phyloP scores from a whole-genome alignment of 1,284 basidiomycete species.

The Ganoderma lucidum region DNA sequence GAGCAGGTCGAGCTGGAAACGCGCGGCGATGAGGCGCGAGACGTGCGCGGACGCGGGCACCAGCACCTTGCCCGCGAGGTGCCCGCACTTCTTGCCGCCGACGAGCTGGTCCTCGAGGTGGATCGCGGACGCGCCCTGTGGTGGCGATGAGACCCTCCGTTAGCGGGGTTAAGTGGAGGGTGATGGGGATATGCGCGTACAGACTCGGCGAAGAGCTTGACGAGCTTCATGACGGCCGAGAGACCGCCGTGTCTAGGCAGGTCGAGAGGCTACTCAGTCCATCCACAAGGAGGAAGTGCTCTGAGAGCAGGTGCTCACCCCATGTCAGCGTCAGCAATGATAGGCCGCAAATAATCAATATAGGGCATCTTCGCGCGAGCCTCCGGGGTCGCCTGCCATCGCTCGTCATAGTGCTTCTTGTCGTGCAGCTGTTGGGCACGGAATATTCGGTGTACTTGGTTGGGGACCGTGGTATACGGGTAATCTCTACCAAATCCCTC shows the following conservation, averaged over 20 bases:
- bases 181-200: constrained; percentile 46
- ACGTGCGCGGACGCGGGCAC: constrained; percentile 90
- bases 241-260: constrained; percentile 83
- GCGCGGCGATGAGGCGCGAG: constrained; percentile 82
- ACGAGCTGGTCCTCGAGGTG: constrained; percentile 94
- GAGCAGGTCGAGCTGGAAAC: constrained; percentile 90
- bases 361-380: constrained; percentile 75
- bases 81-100: constrained; percentile 94
- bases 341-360: constrained; percentile 91
- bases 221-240: constrained; percentile 97
- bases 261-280: constrained; percentile 22
- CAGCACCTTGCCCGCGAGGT: constrained; percentile 93
- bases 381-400: constrained; percentile 71
- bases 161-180: background rate
- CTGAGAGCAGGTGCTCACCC: constrained; percentile 60
- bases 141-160: constrained; percentile 37
- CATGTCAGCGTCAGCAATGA: constrained; percentile 95
- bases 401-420: constrained; percentile 88
- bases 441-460: constrained; percentile 89
- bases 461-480: constrained; percentile 94
- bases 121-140: constrained; percentile 84
- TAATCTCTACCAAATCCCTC: constrained; percentile 68
- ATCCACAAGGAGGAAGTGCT: constrained; percentile 7
- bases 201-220: constrained; percentile 91
- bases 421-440: constrained; percentile 89